Evolutionary conservation across 805 yeast genomes (phyloP).

Genomic region (Zygotorulaspora florentina): DNA sequence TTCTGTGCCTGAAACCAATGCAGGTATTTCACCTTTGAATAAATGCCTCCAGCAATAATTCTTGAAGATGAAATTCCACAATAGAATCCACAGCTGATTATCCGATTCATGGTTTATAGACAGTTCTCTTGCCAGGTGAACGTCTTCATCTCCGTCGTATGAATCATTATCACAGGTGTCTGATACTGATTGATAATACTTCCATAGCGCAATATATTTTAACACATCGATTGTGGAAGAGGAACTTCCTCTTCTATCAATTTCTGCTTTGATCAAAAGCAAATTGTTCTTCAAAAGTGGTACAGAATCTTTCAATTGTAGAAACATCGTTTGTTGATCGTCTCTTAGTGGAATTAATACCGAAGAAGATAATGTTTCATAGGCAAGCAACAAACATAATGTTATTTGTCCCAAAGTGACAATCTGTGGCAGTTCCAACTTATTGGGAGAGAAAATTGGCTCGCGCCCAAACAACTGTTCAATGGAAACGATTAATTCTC

Average conservation of each 20-base stretch:
- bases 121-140: slow-evolving; percentile 25
- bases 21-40: slow-evolving; percentile 28
- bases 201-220: slow-evolving; percentile 22
- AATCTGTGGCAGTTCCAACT: slow-evolving; percentile 20
- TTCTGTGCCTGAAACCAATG: slow-evolving; percentile 17
- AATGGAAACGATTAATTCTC: slow-evolving; percentile 18
- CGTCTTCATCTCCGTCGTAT: slow-evolving; percentile 29
- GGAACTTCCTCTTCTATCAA: slow-evolving; percentile 18
- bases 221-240: slow-evolving; percentile 19
- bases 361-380: slow-evolving; percentile 27
- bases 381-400: slow-evolving; percentile 23
- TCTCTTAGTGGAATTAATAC: slow-evolving; percentile 29
- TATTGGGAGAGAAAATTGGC: slow-evolving; percentile 17
- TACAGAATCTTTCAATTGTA: slow-evolving; percentile 13
- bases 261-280: slow-evolving; percentile 17
- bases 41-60: slow-evolving; percentile 32
- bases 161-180: slow-evolving; percentile 11
- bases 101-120: slow-evolving; percentile 29
- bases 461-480: slow-evolving; percentile 23
- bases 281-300: slow-evolving; percentile 18
- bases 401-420: slow-evolving; percentile 21
- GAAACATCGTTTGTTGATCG: slow-evolving; percentile 19
- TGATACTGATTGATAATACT: slow-evolving; percentile 18
- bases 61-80: slow-evolving; percentile 31
- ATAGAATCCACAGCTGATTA: slow-evolving; percentile 16